Evolutionary conservation across 306 rosid genomes (phyloP), one percentile per base, ranked within the genome.

Genomic region (Quercus parvula): DNA sequence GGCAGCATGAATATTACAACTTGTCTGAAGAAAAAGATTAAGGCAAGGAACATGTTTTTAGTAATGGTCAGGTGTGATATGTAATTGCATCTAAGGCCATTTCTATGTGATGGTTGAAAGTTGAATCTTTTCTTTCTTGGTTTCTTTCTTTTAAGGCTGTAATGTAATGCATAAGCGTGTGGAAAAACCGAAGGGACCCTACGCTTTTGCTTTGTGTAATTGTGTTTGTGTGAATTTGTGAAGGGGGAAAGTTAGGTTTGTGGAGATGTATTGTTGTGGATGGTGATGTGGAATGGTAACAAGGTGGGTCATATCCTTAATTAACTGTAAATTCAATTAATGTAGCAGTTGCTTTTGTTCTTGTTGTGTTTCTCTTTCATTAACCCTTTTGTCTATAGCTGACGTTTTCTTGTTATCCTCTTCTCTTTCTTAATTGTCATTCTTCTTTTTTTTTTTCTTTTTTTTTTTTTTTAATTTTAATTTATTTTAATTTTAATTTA

Each of bases 1-100:
- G 58, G 75, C 88, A 12, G 78, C 92, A 15, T 75, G 52, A 68
- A 49, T 49, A 3, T 35, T 5, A 64, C 6, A 5, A 35, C 31
- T 14, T 56, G 83, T 59, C 63, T 15, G 77, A 84, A 81, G 86
- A 75, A 78, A 80, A 73, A 75, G 79, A 71, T 13, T 77, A 33
- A 18, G 52, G 52, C 52, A 19, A 18, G 72, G 72, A 68, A 35
- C 28, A 31, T 15, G 8, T 17, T 35, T 27, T 31, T 68, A 61
- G 25, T 25, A 25, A 27, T 58, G 61, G 64, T 44, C 25, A 28
- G 17, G 38, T 67, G 18, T 35, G 31, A 27, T n/a, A 11, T 25
- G 25, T 57, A 54, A 49, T 17, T 56, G 58, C 35, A 54, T 28
- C 71, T 6, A 12, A n/a, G 33, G 71, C 24, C 12, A 12, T 25